Evolutionary conservation across 2,329 filamentous ascomycete genomes (phyloP), one percentile per base, ranked within the genome.

Genomic region (Aspergillus terreus): DNA sequence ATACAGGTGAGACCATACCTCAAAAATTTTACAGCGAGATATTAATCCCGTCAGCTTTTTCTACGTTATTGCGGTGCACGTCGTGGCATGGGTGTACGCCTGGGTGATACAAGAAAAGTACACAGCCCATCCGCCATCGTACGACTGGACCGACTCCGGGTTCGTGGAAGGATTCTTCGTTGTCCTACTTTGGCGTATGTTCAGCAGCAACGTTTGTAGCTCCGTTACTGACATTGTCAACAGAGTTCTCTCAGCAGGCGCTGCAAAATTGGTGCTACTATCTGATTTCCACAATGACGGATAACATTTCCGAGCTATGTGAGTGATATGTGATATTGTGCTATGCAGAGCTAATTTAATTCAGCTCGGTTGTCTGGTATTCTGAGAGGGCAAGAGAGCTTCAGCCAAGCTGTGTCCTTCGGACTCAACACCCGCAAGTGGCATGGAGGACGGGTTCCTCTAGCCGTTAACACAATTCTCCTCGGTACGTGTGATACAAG

Each of bases 191-290:
- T 79, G 76, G 78, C 64, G 71, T 61, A 42, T 50, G 59, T n/a
- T 12, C 9, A 12, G 27, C n/a, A 2, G 2, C 12, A 25, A 23
- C 14, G 2, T 6, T 7, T 0, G 33, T 0, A 17, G 9, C 23
- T 23, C n/a, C 4, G 25, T n/a, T 27, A 57, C 57, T 38, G 58
- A 15, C 4, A 12, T 11, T 4, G 15, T 11, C 19, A 42, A 30
- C 21, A 61, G 60, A 62, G 47, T 81, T 81, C 55, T 68, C 78
- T 2, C 69, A 77, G 2, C 79, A 82, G 58, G 69, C 76, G 0
- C 60, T 81, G 17, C 79, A 82, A 60, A 82, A 81, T 49, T 82
- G 77, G 77, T 67, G 82, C 1, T 82, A 82, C 55, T 82, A 81
- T 56, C 66, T 82, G 15, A 65, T 82, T 1, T 76, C 78, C 0